Conservation (phyloP, 2,329 filamentous ascomycete species). For the Trichoderma afroharzianum region DNA sequence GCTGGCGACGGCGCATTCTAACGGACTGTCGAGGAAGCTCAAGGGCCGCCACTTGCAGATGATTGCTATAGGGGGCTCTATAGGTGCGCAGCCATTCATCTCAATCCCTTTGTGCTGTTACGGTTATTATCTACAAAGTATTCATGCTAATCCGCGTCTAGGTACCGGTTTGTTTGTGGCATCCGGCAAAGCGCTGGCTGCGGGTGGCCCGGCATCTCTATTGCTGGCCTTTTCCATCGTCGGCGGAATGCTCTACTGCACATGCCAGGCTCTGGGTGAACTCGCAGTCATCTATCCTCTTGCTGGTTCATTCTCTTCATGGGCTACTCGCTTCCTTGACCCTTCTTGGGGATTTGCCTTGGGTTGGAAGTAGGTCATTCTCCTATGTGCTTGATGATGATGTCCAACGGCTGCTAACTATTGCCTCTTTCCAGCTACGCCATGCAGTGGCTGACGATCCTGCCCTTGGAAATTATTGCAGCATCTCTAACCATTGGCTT, state of each 20-base stretch:
- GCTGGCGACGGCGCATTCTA: conserved; percentile 66
- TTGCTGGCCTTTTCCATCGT: conserved; percentile 76
- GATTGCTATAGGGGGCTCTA: conserved; percentile 94
- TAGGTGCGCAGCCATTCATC: conserved; percentile 49
- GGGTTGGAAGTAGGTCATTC: conserved; percentile 74
- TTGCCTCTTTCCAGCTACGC: conserved; percentile 58
- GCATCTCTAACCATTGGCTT: conserved; percentile 80
- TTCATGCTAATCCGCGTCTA: conserved; percentile 27
- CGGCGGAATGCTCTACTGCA: conserved; percentile 85
- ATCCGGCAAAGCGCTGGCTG: conserved; percentile 66
- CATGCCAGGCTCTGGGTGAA: conserved; percentile 86
- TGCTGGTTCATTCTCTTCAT: conserved; percentile 86
- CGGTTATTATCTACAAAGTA: background rate
- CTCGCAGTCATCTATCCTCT: conserved; percentile 88
- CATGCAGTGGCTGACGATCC: conserved; percentile 78
- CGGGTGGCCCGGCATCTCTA: conserved; percentile 74
- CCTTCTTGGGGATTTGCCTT: conserved; percentile 94
- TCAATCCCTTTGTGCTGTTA: background rate
- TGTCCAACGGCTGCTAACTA: conserved; percentile 1
- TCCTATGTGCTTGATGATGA: background rate
- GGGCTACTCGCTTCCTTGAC: conserved; percentile 87
- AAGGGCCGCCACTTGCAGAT: conserved; percentile 89
- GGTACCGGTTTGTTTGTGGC: conserved; percentile 85
- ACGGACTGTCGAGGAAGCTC: conserved; percentile 70
- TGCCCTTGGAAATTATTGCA: conserved; percentile 83